These are phyloP conservation scores for Carex littledalei DNA, from an alignment of 176 grass and related monocot species.

Conservation along the genomic window DNA sequence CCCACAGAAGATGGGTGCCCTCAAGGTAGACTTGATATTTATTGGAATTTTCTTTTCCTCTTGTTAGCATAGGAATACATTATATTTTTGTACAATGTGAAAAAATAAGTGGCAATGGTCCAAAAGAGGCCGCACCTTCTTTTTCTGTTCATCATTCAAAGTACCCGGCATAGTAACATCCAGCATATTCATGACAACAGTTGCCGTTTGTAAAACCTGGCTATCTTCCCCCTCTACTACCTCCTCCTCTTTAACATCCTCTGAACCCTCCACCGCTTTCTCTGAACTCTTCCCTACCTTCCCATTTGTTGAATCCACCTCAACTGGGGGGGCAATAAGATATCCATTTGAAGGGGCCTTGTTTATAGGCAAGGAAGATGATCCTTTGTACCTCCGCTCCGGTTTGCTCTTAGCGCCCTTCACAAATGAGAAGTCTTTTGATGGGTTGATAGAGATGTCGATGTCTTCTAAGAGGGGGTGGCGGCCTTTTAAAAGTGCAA, in stretches of 20 bases:
- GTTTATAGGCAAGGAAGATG: conserved; percentile 1
- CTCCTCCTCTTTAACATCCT: conserved; percentile 33
- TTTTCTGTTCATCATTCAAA: conserved; percentile 74
- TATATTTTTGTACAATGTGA: not conserved
- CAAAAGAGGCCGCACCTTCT: conserved; percentile 39
- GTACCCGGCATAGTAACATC: conserved; percentile 87
- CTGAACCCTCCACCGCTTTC: not conserved
- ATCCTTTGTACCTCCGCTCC: not conserved
- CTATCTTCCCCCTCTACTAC: conserved; percentile 56
- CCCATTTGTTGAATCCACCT: conserved; percentile 33
- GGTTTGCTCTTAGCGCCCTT: conserved; percentile 15
- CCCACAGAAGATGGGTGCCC: not conserved
- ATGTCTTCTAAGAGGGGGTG: conserved; percentile 94
- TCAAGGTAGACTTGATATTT: not conserved
- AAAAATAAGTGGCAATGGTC: not conserved
- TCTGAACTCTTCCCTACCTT: conserved; percentile 12
- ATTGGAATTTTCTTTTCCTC: not conserved
- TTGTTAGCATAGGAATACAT: not conserved
- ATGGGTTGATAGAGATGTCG: conserved; percentile 72
- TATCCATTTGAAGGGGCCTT: conserved; percentile 24
- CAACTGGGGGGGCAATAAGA: conserved; percentile 39
- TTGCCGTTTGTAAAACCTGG: conserved; percentile 64
- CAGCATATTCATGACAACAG: conserved; percentile 80
- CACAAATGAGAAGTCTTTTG: conserved; percentile 68
- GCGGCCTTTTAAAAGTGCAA: conserved; percentile 89